Evolutionary conservation across 1,139 yeast species (phyloP).

Genomic region (Maudiozyma humilis): DNA sequence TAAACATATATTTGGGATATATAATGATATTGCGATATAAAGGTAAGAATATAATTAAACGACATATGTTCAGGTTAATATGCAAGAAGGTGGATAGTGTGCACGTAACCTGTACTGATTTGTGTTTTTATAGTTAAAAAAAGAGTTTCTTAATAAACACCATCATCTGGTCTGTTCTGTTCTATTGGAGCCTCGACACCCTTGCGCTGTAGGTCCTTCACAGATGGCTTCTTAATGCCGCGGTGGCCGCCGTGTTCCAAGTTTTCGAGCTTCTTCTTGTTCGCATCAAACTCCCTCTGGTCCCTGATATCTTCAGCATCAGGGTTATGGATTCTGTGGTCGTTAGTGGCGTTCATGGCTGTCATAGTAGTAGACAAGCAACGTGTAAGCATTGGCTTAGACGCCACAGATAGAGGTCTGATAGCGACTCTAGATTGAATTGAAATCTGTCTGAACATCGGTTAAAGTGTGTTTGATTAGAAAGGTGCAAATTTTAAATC

Average conservation of each 20-base stretch:
- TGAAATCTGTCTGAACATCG: not conserved
- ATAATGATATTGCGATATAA: too few species aligned
- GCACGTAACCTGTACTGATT: too few species aligned
- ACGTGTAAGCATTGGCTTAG: not conserved
- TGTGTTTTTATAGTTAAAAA: too few species aligned
- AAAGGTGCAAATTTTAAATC: too few species aligned
- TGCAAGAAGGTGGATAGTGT: too few species aligned
- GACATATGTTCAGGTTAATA: too few species aligned
- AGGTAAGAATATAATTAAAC: too few species aligned
- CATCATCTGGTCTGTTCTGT: conserved; percentile 32
- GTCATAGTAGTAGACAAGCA: not conserved
- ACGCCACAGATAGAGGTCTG: not conserved
- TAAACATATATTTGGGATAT: too few species aligned
- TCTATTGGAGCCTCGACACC: conserved; percentile 30
- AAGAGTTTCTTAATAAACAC: conserved; percentile 28
- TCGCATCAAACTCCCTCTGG: conserved; percentile 24
- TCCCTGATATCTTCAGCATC: conserved; percentile 18
- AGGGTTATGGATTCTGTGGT: conserved; percentile 16
- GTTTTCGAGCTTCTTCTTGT: conserved; percentile 22
- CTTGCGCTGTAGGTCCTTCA: conserved; percentile 21
- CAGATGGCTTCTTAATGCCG: conserved; percentile 14
- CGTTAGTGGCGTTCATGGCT: not conserved
- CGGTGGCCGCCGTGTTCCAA: conserved; percentile 21
- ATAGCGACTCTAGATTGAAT: not conserved
- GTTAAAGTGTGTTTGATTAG: too few species aligned